Conservation (phyloP, 2,329 filamentous ascomycete species). For the Allantophomopsis cytisporea region DNA sequence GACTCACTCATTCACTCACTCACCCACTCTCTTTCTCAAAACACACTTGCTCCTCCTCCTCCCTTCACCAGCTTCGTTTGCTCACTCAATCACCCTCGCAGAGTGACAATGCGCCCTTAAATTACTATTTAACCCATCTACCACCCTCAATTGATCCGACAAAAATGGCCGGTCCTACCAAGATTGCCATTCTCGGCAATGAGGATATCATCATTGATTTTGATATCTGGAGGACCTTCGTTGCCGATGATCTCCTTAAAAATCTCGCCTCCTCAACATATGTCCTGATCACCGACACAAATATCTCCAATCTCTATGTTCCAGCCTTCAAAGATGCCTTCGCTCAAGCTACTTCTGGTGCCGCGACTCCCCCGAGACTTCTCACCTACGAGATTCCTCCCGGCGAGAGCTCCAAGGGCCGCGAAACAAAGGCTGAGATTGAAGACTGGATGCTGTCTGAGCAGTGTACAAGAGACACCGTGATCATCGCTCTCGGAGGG, state of each 20-base stretch:
- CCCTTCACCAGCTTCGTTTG: too few relatives aligned
- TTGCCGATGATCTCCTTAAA: conserved; percentile 66
- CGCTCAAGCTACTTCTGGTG: conserved; percentile 24
- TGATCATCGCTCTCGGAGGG: conserved; percentile 87
- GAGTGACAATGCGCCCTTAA: too few relatives aligned
- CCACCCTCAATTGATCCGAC: too few relatives aligned
- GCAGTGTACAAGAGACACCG: conserved; percentile 86
- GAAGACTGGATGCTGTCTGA: conserved; percentile 95
- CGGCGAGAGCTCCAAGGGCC: conserved; percentile 85
- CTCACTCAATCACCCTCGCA: too few relatives aligned
- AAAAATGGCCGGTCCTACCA: not conserved
- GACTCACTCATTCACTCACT: too few relatives aligned
- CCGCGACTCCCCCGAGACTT: conserved; percentile 44
- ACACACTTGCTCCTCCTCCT: too few relatives aligned
- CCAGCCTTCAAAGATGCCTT: conserved; percentile 62
- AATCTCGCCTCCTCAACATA: conserved; percentile 80
- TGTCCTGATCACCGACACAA: conserved; percentile 92
- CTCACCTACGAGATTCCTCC: conserved; percentile 80
- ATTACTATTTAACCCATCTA: too few relatives aligned
- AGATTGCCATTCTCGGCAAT: conserved; percentile 53
- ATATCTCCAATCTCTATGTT: conserved; percentile 70
- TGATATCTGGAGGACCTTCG: conserved; percentile 73
- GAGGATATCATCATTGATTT: conserved; percentile 89
- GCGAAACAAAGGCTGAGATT: conserved; percentile 86
- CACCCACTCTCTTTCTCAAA: too few relatives aligned